phyloP scores from a whole-genome alignment of 2,329 filamentous ascomycete species.

The Paramyrothecium sp. region DNA sequence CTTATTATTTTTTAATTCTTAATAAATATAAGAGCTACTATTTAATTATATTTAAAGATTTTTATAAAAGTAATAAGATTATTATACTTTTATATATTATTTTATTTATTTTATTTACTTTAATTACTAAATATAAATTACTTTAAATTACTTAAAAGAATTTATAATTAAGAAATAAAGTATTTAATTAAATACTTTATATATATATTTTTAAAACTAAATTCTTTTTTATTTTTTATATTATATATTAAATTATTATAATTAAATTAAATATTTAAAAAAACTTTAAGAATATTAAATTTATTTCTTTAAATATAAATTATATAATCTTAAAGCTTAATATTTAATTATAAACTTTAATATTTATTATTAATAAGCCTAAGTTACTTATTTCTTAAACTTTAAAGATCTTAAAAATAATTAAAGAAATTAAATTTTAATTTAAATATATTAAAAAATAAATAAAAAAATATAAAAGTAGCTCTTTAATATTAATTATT shows the following conservation, averaged over 20 bases:
- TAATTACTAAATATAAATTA: no score
- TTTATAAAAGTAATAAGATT: background rate
- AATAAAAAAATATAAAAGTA: no score
- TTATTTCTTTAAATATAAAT: background rate
- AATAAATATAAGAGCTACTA: no score
- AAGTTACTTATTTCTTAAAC: background rate
- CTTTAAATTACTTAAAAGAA: no score
- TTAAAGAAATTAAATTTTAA: no score
- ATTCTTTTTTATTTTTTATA: background rate
- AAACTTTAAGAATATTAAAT: no score
- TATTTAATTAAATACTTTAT: no score
- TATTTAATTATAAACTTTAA: background rate
- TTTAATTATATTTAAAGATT: background rate
- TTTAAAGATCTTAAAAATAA: background rate
- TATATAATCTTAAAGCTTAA: background rate
- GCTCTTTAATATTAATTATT: no score
- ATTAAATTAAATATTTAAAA: background rate
- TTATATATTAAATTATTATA: background rate
- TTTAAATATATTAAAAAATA: no score
- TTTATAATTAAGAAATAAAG: no score
- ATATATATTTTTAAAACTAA: background rate
- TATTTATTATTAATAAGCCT: background rate
- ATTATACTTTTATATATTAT: background rate
- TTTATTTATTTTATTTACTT: background rate
- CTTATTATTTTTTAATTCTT: no score